These are phyloP conservation scores for Plasmodium coatneyi DNA, from an alignment of 169 alveolate genomes.

Conservation along the genomic window DNA sequence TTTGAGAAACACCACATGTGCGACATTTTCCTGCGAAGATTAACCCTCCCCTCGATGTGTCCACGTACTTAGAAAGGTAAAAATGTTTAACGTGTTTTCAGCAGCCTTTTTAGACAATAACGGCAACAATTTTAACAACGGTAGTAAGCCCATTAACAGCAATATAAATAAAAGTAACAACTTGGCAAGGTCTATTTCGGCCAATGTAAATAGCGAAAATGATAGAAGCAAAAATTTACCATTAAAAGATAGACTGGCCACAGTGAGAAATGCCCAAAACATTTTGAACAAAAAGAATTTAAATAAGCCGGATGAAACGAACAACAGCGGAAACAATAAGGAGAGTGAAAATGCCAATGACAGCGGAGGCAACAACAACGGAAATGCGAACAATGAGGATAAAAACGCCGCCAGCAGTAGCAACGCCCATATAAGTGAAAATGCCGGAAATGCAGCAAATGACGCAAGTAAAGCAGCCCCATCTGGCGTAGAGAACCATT, in stretches of 20 bases:
- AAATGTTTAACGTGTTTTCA: slow-evolving; percentile 75
- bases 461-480: slow-evolving; percentile 17
- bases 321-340: slow-evolving; percentile 9
- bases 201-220: slow-evolving; percentile 66
- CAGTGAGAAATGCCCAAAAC: slow-evolving; percentile 70
- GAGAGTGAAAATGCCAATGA: not conserved
- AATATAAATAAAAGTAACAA: slow-evolving; percentile 41
- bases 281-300: slow-evolving; percentile 61
- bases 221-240: slow-evolving; percentile 62
- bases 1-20: not conserved
- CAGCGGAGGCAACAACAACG: not conserved
- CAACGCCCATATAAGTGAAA: not conserved
- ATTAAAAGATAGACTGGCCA: slow-evolving; percentile 69
- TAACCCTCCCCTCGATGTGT: slow-evolving; percentile 6
- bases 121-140: slow-evolving; percentile 6
- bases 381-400: slow-evolving; percentile 13
- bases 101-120: slow-evolving; percentile 70
- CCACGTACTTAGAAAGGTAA: slow-evolving; percentile 19
- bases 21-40: not conserved
- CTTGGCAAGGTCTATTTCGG: slow-evolving; percentile 32
- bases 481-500: slow-evolving; percentile 9
- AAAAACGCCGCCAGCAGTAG: slow-evolving; percentile 3
- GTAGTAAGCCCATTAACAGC: slow-evolving; percentile 52
- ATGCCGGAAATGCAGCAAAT: slow-evolving; percentile 12
- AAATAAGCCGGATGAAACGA: slow-evolving; percentile 49